A percentile compares a stretch with the other conserved stretches of the same genome.
phyloP scores from a whole-genome alignment of 2,329 filamentous ascomycete genomes.

The Calonectria ilicicola region DNA sequence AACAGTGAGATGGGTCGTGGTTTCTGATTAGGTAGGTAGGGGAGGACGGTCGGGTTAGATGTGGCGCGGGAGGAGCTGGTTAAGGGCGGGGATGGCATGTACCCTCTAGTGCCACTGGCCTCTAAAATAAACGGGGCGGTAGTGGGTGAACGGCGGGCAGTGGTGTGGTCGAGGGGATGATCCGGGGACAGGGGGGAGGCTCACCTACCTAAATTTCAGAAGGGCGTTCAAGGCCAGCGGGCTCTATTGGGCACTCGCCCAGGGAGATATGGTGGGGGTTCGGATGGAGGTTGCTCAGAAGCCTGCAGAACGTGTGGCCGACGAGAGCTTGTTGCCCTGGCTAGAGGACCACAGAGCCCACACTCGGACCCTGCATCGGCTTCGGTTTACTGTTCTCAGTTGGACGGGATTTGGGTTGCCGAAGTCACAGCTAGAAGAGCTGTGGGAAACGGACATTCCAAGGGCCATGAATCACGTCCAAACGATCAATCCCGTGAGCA shows the following conservation, averaged over 20 bases:
- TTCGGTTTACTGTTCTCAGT: neutral
- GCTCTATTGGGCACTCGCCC: neutral
- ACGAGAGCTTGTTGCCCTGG: neutral
- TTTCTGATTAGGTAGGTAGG: slow-evolving; percentile 19
- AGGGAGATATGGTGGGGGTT: neutral
- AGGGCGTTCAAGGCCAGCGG: neutral
- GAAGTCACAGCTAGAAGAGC: neutral
- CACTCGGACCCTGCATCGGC: neutral
- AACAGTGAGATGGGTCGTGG: slow-evolving; percentile 2
- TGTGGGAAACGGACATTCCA: neutral
- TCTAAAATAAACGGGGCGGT: neutral
- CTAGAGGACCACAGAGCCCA: neutral
- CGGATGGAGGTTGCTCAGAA: neutral
- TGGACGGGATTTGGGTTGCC: slow-evolving; percentile 8
- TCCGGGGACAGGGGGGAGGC: neutral
- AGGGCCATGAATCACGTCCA: neutral
- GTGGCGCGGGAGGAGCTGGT: slow-evolving; percentile 12
- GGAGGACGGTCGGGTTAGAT: neutral
- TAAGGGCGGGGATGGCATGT: slow-evolving; percentile 8
- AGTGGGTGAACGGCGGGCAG: neutral
- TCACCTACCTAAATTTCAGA: neutral
- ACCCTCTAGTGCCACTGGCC: neutral
- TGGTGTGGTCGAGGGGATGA: neutral
- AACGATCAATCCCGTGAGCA: neutral
- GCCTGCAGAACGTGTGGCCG: neutral